These are phyloP conservation scores for Limtongia smithiae DNA, from an alignment of 805 yeast genomes.

Conservation along the genomic window DNA sequence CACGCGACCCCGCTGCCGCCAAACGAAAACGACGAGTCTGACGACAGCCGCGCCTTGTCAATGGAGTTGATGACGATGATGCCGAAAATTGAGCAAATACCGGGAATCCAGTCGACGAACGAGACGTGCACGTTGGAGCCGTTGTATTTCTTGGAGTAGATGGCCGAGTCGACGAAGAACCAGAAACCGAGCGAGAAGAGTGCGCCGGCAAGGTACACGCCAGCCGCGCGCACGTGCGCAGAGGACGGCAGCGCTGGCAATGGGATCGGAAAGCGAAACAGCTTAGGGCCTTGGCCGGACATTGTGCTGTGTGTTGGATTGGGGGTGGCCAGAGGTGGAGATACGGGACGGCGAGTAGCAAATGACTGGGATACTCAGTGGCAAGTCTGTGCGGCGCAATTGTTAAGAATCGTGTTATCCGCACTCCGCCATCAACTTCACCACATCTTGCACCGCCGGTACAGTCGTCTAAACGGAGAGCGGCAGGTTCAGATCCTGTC, in stretches of 20 bases:
- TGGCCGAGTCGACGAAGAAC: constrained; percentile 83
- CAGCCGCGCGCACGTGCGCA: constrained; percentile 30
- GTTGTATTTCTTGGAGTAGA: constrained; percentile 78
- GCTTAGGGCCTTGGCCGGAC: constrained; percentile 18
- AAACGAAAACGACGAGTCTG: constrained; percentile 41
- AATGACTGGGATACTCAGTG: too few relatives aligned
- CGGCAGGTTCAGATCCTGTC: too few relatives aligned
- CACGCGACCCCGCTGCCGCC: constrained; percentile 59
- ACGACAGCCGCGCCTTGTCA: constrained; percentile 56
- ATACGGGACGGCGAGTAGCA: too few relatives aligned
- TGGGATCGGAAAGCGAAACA: constrained; percentile 28
- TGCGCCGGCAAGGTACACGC: constrained; percentile 39
- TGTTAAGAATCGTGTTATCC: too few relatives aligned
- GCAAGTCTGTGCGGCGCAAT: too few relatives aligned
- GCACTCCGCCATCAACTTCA: too few relatives aligned
- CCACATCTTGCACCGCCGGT: too few relatives aligned
- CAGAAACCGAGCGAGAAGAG: constrained; percentile 82
- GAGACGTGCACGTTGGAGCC: constrained; percentile 84
- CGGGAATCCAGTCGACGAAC: constrained; percentile 94
- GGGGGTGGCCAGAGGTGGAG: too few relatives aligned
- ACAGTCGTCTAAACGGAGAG: too few relatives aligned
- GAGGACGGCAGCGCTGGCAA: constrained; percentile 23
- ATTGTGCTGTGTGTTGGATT: too few relatives aligned
- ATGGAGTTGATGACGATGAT: constrained; percentile 69
- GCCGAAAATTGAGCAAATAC: constrained; percentile 81